A percentile compares a stretch with the other conserved stretches of the same genome.
Conservation (phyloP, 1,284 basidiomycete genomes). For the Apiotrichum domesticum region DNA sequence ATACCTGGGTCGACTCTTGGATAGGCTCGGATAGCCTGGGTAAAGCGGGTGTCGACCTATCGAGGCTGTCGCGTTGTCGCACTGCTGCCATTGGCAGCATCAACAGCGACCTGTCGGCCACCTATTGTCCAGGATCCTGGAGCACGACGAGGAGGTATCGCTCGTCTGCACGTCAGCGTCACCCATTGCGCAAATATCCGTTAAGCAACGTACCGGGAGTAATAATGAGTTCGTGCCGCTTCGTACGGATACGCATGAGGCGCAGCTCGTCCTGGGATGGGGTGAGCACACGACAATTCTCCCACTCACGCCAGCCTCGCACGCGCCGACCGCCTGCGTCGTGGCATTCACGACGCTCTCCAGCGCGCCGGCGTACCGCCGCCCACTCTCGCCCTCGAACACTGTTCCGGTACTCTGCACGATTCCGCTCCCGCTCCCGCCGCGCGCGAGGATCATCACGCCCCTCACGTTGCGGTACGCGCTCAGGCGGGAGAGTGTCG, state of each 20-base stretch:
- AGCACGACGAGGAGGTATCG: conserved; percentile 75
- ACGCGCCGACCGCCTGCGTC: conserved; percentile 59
- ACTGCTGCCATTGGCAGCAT: no score
- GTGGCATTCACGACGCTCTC: conserved; percentile 71
- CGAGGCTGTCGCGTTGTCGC: no score
- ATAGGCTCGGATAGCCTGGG: no score
- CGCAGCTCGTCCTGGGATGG: conserved; percentile 67
- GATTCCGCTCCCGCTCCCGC: conserved; percentile 53
- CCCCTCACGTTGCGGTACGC: conserved; percentile 79
- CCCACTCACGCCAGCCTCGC: conserved; percentile 28
- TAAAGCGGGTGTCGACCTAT: no score
- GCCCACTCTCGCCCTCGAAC: conserved; percentile 79
- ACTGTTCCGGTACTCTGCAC: conserved; percentile 75
- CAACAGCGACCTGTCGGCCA: no score
- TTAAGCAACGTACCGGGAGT: conserved; percentile 66
- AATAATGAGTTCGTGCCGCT: conserved; percentile 86
- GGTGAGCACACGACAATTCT: background rate
- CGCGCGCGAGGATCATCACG: conserved; percentile 67
- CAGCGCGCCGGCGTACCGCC: conserved; percentile 70
- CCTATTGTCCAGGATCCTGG: conserved; percentile 57
- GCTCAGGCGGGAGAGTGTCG: conserved; percentile 67
- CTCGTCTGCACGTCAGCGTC: conserved; percentile 54
- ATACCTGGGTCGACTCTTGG: no score
- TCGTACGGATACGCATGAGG: conserved; percentile 85
- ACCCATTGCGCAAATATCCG: background rate